Percentiles rank a stretch among this genome's conserved stretches.
Conservation (phyloP, 257 asterid species). For the Solanum etuberosum region DNA sequence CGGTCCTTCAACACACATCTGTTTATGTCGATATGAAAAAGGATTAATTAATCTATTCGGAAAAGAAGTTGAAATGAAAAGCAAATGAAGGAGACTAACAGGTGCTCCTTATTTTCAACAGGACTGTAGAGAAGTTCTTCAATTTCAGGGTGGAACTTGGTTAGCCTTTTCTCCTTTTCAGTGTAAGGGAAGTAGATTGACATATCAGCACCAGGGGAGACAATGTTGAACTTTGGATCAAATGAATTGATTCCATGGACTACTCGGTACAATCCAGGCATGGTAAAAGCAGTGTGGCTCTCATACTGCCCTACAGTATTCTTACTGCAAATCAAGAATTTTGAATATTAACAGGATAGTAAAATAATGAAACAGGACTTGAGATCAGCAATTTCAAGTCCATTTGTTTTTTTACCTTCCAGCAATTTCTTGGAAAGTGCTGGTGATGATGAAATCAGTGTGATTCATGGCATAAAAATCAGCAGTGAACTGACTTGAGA, state of each 20-base stretch:
- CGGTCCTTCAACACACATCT: constrained; percentile 5
- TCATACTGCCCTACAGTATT: constrained; percentile 9
- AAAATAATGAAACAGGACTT: neutral
- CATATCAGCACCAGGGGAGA: constrained; percentile 13
- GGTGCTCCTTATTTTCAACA: constrained; percentile 6
- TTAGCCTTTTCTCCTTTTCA: constrained; percentile 8
- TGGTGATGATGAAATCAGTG: constrained; percentile 22
- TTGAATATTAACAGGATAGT: neutral
- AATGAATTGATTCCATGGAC: constrained; percentile 10
- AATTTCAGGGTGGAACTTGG: constrained; percentile 3
- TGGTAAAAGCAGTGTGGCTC: constrained; percentile 10
- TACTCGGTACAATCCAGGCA: constrained; percentile 12
- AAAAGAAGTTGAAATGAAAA: neutral
- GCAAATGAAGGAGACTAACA: neutral
- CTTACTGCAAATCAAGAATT: neutral
- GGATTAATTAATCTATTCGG: neutral
- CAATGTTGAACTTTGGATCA: constrained; percentile 9
- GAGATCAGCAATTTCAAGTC: neutral
- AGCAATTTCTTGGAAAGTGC: constrained; percentile 16
- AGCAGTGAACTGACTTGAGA: constrained; percentile 24
- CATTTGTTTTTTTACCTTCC: constrained; percentile 3
- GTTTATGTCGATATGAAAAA: neutral
- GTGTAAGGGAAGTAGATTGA: constrained; percentile 11
- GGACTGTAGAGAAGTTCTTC: constrained; percentile 10
- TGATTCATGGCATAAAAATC: constrained; percentile 22